Evolutionary conservation across 495 filamentous ascomycete genomes (phyloP).

Genomic region (Tetracladium setigerum): DNA sequence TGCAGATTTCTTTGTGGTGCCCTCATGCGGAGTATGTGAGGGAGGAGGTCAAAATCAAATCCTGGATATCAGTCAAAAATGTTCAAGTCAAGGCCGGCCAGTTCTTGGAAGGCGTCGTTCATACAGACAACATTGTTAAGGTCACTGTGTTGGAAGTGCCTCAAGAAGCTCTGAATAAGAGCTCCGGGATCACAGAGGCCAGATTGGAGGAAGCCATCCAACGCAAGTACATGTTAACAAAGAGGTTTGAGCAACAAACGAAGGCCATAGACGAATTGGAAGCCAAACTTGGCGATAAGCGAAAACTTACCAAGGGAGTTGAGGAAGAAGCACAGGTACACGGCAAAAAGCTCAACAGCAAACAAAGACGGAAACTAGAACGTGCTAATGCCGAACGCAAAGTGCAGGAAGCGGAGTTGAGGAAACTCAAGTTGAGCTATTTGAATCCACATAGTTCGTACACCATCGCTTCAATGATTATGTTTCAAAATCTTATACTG

Average conservation of each 20-base stretch:
- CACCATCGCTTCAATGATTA: neutral
- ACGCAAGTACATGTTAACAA: conserved; percentile 56
- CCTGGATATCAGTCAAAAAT: conserved; percentile 62
- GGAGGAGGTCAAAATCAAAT: conserved; percentile 44
- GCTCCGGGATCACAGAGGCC: conserved; percentile 25
- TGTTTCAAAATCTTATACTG: neutral
- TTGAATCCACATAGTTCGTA: conserved; percentile 27
- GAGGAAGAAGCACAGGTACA: conserved; percentile 18
- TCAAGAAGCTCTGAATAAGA: conserved; percentile 4
- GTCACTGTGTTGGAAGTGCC: conserved; percentile 37
- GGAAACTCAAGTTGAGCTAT: conserved; percentile 22
- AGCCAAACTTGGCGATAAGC: conserved; percentile 1
- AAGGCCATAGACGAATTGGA: conserved; percentile 11
- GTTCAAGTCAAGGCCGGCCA: conserved; percentile 57
- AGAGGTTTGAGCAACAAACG: conserved; percentile 42
- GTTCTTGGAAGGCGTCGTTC: conserved; percentile 66
- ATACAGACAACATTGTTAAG: conserved; percentile 53
- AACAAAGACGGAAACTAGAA: conserved; percentile 17
- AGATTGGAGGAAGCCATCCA: conserved; percentile 53
- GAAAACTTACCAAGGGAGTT: conserved; percentile 14
- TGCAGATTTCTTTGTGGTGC: conserved; percentile 67
- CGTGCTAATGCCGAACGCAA: conserved; percentile 20
- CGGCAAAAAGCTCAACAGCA: conserved; percentile 15
- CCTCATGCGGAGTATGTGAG: conserved; percentile 54
- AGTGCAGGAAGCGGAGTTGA: conserved; percentile 22